Conservation (phyloP, 805 yeast species). For the Kodamaea kakaduensis region DNA sequence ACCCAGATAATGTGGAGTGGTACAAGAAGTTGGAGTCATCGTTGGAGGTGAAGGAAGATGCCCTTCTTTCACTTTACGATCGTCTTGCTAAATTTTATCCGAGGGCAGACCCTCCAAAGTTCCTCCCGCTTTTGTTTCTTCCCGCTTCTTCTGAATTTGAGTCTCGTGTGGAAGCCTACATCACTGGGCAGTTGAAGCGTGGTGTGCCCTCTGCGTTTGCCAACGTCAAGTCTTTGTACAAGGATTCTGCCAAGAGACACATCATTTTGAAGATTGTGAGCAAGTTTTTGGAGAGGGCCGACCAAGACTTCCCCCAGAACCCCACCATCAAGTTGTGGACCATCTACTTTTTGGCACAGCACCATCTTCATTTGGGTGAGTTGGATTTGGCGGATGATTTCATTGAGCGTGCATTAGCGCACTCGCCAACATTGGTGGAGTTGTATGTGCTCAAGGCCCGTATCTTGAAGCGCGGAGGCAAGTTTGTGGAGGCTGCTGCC, state of each 20-base stretch:
- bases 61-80: conserved; percentile 59
- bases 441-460: conserved; percentile 76
- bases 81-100: conserved; percentile 72
- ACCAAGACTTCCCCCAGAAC: conserved; percentile 21
- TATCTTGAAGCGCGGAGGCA: conserved; percentile 68
- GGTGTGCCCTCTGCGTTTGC: conserved; percentile 91
- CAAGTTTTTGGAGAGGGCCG: conserved; percentile 38
- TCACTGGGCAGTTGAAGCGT: conserved; percentile 58
- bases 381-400: conserved; percentile 50
- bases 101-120: conserved; percentile 72
- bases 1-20: conserved; percentile 73
- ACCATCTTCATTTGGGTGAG: conserved; percentile 55
- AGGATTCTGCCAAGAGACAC: conserved; percentile 34
- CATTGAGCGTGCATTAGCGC: conserved; percentile 60
- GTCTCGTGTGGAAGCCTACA: conserved; percentile 47
- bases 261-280: conserved; percentile 52
- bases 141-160: conserved; percentile 50
- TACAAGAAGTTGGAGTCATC: conserved; percentile 64
- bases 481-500: conserved; percentile 56
- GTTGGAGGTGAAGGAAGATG: conserved; percentile 53
- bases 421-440: conserved; percentile 84
- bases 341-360: conserved; percentile 73
- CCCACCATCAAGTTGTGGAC: conserved; percentile 65
- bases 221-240: conserved; percentile 77
- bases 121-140: conserved; percentile 72